These are phyloP conservation scores for Xylaria multiplex DNA, from an alignment of 2,329 filamentous ascomycete genomes.

Conservation along the genomic window DNA sequence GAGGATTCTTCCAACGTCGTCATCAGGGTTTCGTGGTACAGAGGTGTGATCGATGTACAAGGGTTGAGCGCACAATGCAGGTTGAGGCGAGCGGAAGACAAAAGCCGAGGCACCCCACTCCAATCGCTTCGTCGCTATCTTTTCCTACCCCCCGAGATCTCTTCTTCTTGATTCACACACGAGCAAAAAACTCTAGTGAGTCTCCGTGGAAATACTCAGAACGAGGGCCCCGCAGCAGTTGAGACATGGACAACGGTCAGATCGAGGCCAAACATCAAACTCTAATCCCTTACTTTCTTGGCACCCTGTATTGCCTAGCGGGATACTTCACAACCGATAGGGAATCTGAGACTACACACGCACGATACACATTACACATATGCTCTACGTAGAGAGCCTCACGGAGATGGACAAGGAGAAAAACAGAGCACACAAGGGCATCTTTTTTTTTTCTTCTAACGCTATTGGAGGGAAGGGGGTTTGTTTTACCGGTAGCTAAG, in stretches of 20 bases:
- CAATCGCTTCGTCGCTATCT: constrained; percentile 13
- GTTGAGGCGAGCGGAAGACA: neutral
- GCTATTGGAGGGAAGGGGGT: neutral
- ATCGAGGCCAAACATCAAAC: neutral
- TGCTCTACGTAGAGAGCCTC: neutral
- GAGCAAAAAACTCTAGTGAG: neutral
- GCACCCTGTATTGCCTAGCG: neutral
- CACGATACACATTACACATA: neutral
- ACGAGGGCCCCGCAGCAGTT: neutral
- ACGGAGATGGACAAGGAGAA: neutral
- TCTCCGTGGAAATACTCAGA: neutral
- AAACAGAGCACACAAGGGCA: neutral
- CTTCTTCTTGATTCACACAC: neutral
- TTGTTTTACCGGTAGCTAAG: too few species aligned
- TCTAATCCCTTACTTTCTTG: constrained; percentile 1
- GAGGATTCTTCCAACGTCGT: neutral
- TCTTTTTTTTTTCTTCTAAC: neutral
- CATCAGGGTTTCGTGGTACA: neutral
- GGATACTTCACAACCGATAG: neutral
- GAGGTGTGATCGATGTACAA: constrained; percentile 17
- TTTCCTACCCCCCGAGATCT: neutral
- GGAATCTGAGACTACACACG: constrained; percentile 1
- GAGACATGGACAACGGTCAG: neutral
- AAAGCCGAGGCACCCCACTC: constrained; percentile 9
- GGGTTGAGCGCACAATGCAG: constrained; percentile 13